phyloP scores from a whole-genome alignment of 495 filamentous ascomycete genomes.

The Cercophora scortea region DNA sequence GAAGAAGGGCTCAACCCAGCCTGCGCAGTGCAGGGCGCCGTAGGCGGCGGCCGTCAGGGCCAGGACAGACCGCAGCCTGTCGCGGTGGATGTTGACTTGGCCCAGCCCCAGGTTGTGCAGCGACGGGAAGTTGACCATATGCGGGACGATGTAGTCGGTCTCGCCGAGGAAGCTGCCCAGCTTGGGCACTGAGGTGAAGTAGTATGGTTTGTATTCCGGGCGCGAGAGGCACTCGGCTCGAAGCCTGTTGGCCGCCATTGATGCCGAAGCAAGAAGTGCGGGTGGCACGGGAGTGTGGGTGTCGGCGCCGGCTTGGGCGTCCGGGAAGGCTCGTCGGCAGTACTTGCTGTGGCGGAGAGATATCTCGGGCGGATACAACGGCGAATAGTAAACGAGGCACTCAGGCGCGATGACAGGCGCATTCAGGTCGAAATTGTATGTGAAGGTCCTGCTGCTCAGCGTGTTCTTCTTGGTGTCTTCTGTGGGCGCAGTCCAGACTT shows the following conservation, averaged over 20 bases:
- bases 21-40: conserved; percentile 3
- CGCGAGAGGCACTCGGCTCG: background rate
- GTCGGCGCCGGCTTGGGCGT: background rate
- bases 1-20: background rate
- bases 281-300: background rate
- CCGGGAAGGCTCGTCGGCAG: conserved; percentile 1
- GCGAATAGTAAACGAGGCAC: background rate
- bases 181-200: conserved; percentile 3
- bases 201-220: background rate
- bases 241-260: background rate
- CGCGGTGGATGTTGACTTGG: conserved; percentile 7
- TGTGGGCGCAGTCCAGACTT: background rate
- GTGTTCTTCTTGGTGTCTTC: background rate
- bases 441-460: background rate
- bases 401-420: background rate
- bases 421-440: background rate
- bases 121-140: conserved; percentile 4
- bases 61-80: conserved; percentile 1
- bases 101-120: conserved; percentile 3
- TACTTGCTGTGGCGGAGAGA: conserved; percentile 4
- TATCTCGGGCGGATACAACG: background rate
- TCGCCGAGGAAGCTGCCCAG: conserved; percentile 4
- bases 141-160: conserved; percentile 2
- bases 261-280: background rate
- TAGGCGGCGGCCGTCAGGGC: conserved; percentile 3